Conservation (phyloP, 176 grass and related monocot genomes). For the barley (Hordeum vulgare) region MorexV3_pseudomolecules_assembly NC_058521.1:17209804-17210303, state of each 20-base stretch:
- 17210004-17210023: not conserved
- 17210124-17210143: not conserved
- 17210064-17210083: not conserved
- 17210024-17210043: not conserved
- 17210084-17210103: not conserved
- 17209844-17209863: slow-evolving; percentile 3
- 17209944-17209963: not conserved
- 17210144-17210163: not conserved
- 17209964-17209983: not conserved
- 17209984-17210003: not conserved
- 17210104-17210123: not conserved
- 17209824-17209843: slow-evolving; percentile 6
- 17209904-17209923: not conserved
- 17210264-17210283: slow-evolving; percentile 7
- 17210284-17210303: not conserved
- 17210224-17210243: not conserved
- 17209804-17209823: slow-evolving; percentile 21
- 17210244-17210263: not conserved
- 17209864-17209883: not conserved
- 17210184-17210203: not conserved
- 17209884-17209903: not conserved
- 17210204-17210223: not conserved
- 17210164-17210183: not conserved
- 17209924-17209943: not conserved
- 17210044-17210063: not conserved